A percentile compares a stretch with the other conserved stretches of the same genome.
Evolutionary conservation across 1,284 basidiomycete genomes (phyloP).

Genomic region (Flammula alnicola): DNA sequence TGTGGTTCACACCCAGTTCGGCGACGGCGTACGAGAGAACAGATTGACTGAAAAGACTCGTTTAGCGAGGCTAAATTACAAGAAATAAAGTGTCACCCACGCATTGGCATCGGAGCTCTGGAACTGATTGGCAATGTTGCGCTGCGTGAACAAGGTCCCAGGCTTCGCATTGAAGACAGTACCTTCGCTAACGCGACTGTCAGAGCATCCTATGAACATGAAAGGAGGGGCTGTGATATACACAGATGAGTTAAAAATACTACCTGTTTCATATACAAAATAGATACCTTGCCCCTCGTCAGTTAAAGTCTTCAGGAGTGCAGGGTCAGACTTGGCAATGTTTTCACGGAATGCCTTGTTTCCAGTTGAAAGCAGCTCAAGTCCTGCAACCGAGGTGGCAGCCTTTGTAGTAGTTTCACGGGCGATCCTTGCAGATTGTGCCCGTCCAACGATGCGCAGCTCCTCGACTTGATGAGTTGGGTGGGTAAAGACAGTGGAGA

Average conservation of each 20-base stretch:
- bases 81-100: constrained; percentile 24
- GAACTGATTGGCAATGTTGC: constrained; percentile 42
- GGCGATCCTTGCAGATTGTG: constrained; percentile 13
- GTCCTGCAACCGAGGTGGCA: constrained; percentile 13
- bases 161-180: constrained; percentile 40
- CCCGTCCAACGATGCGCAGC: constrained; percentile 21
- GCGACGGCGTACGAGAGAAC: constrained; percentile 38
- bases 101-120: constrained; percentile 35
- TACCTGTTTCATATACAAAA: neutral
- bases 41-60: constrained; percentile 27
- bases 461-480: constrained; percentile 21
- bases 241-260: neutral
- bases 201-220: constrained; percentile 42
- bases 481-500: constrained; percentile 21
- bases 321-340: constrained; percentile 30
- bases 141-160: constrained; percentile 39
- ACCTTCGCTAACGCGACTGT: constrained; percentile 40
- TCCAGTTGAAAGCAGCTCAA: constrained; percentile 32
- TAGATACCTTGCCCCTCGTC: constrained; percentile 36
- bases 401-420: constrained; percentile 1
- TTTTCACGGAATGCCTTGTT: constrained; percentile 34
- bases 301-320: constrained; percentile 31
- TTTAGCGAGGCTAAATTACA: neutral
- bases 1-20: constrained; percentile 37
- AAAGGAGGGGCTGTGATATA: constrained; percentile 35